Evolutionary conservation across 345 rosid genomes (phyloP).

Genomic region (Salix koriyanagi): DNA sequence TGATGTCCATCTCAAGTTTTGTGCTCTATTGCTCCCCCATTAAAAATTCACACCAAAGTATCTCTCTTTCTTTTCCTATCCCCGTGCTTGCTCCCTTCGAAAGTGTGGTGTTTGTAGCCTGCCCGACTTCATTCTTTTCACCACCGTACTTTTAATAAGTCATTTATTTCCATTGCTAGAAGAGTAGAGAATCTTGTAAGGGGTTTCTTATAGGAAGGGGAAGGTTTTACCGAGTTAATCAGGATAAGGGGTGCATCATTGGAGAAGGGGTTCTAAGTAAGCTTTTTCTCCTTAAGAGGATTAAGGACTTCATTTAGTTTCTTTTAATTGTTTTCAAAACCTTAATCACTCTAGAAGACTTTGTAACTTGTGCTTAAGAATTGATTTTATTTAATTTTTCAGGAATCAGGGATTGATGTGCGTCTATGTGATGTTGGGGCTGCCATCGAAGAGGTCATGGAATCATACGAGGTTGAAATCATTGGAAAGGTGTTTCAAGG

Average conservation of each 20-base stretch:
- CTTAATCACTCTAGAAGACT: background rate
- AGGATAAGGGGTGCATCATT: background rate
- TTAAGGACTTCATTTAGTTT: background rate
- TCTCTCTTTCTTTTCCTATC: background rate
- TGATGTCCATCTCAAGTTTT: background rate
- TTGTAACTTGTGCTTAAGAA: background rate
- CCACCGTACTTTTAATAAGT: background rate
- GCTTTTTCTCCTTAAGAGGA: background rate
- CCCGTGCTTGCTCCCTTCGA: background rate
- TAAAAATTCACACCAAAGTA: background rate
- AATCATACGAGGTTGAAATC: constrained; percentile 91
- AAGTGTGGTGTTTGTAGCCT: background rate
- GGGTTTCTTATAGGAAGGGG: background rate
- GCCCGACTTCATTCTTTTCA: background rate
- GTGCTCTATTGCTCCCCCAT: background rate
- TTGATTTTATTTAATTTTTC: constrained; percentile 14
- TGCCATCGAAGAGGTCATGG: constrained; percentile 98
- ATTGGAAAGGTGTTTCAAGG: no score
- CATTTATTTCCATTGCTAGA: background rate
- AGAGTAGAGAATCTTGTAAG: background rate
- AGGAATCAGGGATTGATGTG: constrained; percentile 97
- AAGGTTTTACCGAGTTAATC: background rate
- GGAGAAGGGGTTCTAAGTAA: no score
- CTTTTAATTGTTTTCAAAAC: background rate
- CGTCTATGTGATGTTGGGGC: constrained; percentile 97